Evolutionary conservation across 306 rosid species (phyloP), one percentile per base, ranked within the genome.

Genomic region (Dryas drummondii): DNA sequence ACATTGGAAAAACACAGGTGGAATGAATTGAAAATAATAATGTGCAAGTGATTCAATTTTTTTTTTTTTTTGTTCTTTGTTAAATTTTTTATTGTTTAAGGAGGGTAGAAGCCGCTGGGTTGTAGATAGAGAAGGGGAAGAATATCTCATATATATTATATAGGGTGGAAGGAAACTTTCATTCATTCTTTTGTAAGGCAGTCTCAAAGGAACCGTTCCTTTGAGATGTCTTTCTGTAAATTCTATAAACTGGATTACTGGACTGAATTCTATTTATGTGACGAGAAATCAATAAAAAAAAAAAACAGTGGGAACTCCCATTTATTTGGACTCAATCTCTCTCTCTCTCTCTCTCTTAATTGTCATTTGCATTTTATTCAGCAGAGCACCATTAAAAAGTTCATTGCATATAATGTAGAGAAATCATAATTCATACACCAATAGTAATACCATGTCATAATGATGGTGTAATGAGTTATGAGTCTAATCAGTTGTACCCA

Each of bases 101-200:
- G 68, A 52, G 50, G 71, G 71, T 82, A 81, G 72, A 69, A 60
- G 76, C 10, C 55, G 71, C 47, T 58, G 77, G 66, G 56, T 73
- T 86, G 96, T 88, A 83, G 82, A 86, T 83, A 90, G 56, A 77
- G 51, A 78, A 64, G 68, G 74, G 57, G 64, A 72, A 62, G 78
- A 76, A 60, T 64, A 72, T 78, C 19, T 46, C 60, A 37, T 13
- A 49, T 44, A 53, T 52, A 9, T 27, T 68, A 51, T 47, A 77
- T 75, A 83, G 70, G 74, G 81, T 67, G 77, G 52, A 5, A 67
- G 76, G 71, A 56, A 74, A 72, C 80, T 70, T 75, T 80, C 52
- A 72, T 84, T 80, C 91, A 86, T 90, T 87, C 87, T 77, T 88
- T 88, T 88, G 90, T 91, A 32, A 80, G 88, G 85, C 67, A 82